These are phyloP conservation scores for Epichloe scottii DNA, from an alignment of 2,329 filamentous ascomycete genomes.

Conservation along the genomic window DNA sequence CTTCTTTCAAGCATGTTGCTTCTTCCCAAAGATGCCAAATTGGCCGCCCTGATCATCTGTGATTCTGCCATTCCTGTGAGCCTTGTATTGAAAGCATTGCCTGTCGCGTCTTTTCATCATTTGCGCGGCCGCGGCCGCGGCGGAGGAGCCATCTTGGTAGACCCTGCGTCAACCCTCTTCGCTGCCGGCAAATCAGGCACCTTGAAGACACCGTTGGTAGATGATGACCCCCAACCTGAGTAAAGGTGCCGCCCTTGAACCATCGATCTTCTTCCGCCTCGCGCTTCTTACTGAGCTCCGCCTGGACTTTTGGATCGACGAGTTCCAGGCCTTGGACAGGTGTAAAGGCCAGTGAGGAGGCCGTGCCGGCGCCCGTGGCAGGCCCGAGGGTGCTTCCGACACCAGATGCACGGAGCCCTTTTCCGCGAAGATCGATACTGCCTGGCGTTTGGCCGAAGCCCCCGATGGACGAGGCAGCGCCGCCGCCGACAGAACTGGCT, in stretches of 20 bases:
- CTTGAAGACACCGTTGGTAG: conserved; percentile 55
- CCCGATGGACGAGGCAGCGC: conserved; percentile 68
- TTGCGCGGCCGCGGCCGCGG: conserved; percentile 13
- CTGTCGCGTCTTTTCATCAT: not conserved
- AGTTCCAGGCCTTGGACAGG: conserved; percentile 90
- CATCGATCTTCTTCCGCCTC: conserved; percentile 91
- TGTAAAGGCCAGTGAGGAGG: conserved; percentile 83
- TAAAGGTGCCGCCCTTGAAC: conserved; percentile 97
- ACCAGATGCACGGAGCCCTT: conserved; percentile 68
- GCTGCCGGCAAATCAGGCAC: conserved; percentile 60
- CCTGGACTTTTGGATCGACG: conserved; percentile 82
- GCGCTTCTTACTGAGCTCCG: conserved; percentile 77
- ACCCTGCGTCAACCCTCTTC: conserved; percentile 49
- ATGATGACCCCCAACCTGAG: conserved; percentile 59
- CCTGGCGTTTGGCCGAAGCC: conserved; percentile 55
- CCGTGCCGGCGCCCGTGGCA: conserved; percentile 62
- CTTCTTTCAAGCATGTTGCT: too few species aligned
- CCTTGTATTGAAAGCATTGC: not conserved
- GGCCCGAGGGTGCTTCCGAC: conserved; percentile 58
- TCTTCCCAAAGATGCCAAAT: too few species aligned
- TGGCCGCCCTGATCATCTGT: not conserved
- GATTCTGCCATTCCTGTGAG: not conserved
- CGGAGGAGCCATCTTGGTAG: conserved; percentile 24
- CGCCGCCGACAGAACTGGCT: conserved; percentile 46
- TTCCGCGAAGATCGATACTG: conserved; percentile 59